Base-by-base conservation (phyloP, 2,329 filamentous ascomycete genomes). In the Stachybotrys chartarum region DNA sequence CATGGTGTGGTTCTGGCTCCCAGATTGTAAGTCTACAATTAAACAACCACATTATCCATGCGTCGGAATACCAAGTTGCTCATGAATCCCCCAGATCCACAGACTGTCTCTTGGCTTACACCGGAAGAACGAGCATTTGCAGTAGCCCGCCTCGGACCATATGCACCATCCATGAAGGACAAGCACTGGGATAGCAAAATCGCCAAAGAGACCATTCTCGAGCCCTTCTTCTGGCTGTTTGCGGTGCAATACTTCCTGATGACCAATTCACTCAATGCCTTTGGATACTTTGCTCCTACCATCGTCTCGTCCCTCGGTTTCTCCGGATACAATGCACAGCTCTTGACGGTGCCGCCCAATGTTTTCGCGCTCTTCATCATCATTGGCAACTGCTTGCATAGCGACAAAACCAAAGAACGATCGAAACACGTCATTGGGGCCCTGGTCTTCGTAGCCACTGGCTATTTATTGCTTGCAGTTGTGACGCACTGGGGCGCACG, bases 301-400 rank as follows among this genome's bases (percentile, higher is more conserved):
- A 72, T 72, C 30, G 64, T 72, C 24, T 60, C 68, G 17, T 63
- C 66, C 3, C 67, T 72, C 11, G 69, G 70, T 16, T 72, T 70
- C 56, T 57, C 59, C 24, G 66, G 64, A 1, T 58, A 69, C 52
- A 54, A 63, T n/a, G 70, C 68, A 3, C 70, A 72, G 55, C 60
- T 72, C 4, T 59, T 72, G 18, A 72, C 69, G 1, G 69, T 72
- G 1, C 70, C 70, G 3, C 70, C 70, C 2, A 72, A 72, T 30
- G 69, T 71, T 30, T 65, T 70, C 52, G 67, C 69, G 11, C 64
- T 72, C 10, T 64, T 72, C 31, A 58, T 71, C 52, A 65, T 68
- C 8, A 58, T 71, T 5, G 62, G 68, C 17, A 61, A 65, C 49
- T 69, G 67, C 53, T 56, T 68, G 47, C 66, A 69, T 7, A 69